Percentiles rank a stretch among this genome's conserved stretches.
Conservation (phyloP, 257 asterid genomes). For the Knoxia roxburghii region DNA sequence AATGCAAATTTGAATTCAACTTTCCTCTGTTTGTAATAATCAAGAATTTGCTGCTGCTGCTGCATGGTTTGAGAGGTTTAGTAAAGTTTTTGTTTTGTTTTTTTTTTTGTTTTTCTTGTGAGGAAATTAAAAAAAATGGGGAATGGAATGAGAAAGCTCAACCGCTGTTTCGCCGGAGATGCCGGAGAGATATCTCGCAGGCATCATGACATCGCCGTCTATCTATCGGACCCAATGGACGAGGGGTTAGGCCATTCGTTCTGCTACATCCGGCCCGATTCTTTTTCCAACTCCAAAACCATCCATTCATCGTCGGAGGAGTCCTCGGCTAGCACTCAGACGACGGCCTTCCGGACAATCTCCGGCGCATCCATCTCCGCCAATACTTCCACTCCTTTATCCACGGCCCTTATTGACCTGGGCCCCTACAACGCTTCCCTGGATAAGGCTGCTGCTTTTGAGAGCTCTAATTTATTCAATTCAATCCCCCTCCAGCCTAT, state of each 20-base stretch:
- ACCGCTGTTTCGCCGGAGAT: constrained; percentile 69
- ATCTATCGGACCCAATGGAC: constrained; percentile 52
- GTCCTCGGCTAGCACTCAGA: constrained; percentile 31
- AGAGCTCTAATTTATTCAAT: constrained; percentile 76
- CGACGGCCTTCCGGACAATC: constrained; percentile 62
- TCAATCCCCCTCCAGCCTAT: constrained; percentile 88
- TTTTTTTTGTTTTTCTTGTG: too few species aligned
- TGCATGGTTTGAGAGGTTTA: constrained; percentile 5
- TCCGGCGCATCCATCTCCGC: constrained; percentile 99
- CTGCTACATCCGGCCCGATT: constrained; percentile 78
- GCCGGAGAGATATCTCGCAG: constrained; percentile 80
- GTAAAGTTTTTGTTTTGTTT: neutral
- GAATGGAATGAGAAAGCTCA: constrained; percentile 54
- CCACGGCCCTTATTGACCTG: constrained; percentile 51
- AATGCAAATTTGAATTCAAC: neutral
- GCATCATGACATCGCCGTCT: constrained; percentile 41
- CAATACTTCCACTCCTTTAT: constrained; percentile 68
- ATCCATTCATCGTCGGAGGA: constrained; percentile 37
- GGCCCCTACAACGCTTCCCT: constrained; percentile 35
- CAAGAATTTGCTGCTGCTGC: neutral
- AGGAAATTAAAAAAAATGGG: constrained; percentile 43
- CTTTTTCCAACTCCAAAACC: constrained; percentile 35
- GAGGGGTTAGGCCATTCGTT: constrained; percentile 95
- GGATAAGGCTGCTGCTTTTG: constrained; percentile 86
- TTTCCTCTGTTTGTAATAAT: neutral